A percentile compares a stretch with the other conserved stretches of the same genome.
Conservation (phyloP, 2,329 filamentous ascomycete species). For the Xylariaceae sp. region DNA sequence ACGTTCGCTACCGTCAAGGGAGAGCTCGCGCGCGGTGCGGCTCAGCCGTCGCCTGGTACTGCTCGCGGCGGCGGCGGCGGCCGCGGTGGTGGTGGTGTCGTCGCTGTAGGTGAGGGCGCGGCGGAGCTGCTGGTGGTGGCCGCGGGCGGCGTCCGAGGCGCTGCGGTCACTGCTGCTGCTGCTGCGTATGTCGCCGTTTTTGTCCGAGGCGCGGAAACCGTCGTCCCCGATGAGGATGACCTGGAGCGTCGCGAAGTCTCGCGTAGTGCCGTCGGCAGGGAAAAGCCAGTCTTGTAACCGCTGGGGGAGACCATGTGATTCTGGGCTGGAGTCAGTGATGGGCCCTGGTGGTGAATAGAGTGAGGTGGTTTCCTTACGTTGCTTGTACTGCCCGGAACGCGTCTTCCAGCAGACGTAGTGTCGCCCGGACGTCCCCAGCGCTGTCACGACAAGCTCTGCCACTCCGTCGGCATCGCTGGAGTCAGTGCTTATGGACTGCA, state of each 20-base stretch:
- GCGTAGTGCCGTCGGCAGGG: conserved; percentile 21
- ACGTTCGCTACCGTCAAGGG: conserved; percentile 8
- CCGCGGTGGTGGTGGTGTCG: conserved; percentile 1
- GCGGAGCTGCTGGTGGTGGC: conserved; percentile 16
- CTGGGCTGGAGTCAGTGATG: conserved; percentile 5
- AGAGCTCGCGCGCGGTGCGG: background rate
- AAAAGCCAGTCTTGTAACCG: conserved; percentile 25
- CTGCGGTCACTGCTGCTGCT: conserved; percentile 6
- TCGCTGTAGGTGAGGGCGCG: conserved; percentile 19
- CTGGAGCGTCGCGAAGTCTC: conserved; percentile 27
- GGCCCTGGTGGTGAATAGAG: background rate
- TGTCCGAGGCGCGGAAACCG: conserved; percentile 25
- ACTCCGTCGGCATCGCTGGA: conserved; percentile 18
- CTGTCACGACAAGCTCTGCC: conserved; percentile 27
- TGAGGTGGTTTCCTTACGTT: conserved; percentile 17
- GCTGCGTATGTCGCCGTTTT: conserved; percentile 22
- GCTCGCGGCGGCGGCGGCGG: conserved; percentile 1
- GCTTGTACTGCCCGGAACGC: conserved; percentile 20
- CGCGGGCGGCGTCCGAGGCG: too few species aligned
- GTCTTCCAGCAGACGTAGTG: conserved; percentile 31
- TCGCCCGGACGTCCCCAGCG: conserved; percentile 23
- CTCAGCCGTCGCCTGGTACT: conserved; percentile 12
- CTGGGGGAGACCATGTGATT: conserved; percentile 22
- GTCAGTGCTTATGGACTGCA: conserved; percentile 19
- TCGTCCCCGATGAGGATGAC: conserved; percentile 26